Evolutionary conservation across 2,329 filamentous ascomycete genomes (phyloP).

Genomic region (Verticillium nonalfalfae): DNA sequence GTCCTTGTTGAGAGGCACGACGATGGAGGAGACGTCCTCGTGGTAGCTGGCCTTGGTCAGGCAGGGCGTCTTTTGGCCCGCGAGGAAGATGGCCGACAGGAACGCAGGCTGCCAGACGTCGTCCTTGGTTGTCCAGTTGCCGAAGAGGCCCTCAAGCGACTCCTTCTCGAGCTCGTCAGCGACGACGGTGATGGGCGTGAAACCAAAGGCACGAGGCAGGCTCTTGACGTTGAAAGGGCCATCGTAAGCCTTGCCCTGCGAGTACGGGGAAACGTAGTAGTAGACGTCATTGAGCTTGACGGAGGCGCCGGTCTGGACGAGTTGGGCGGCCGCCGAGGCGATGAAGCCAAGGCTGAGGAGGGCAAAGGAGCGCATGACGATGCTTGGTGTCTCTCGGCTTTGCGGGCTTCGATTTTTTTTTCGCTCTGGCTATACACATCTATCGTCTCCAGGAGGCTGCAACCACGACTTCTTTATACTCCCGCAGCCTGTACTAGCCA

Average conservation of each 20-base stretch:
- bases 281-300: constrained; percentile 21
- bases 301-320: constrained; percentile 22
- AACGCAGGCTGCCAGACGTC: constrained; percentile 20
- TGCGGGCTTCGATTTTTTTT: background rate
- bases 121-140: constrained; percentile 21
- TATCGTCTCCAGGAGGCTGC: background rate
- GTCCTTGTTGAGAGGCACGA: constrained; percentile 12
- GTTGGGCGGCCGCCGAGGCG: constrained; percentile 12
- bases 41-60: constrained; percentile 9
- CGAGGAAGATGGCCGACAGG: constrained; percentile 14
- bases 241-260: constrained; percentile 18
- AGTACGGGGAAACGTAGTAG: constrained; percentile 26
- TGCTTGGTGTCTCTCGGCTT: background rate
- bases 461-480: background rate
- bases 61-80: constrained; percentile 8
- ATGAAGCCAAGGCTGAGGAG: constrained; percentile 7
- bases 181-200: constrained; percentile 26
- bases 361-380: background rate
- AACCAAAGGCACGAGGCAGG: constrained; percentile 20
- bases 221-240: constrained; percentile 6
- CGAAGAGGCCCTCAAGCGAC: constrained; percentile 17
- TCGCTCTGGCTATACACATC: background rate
- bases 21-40: constrained; percentile 8
- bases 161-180: constrained; percentile 13
- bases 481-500: background rate